Base-by-base conservation (phyloP, 768 basidiomycete species). In the Rhizopogon vinicolor region DNA sequence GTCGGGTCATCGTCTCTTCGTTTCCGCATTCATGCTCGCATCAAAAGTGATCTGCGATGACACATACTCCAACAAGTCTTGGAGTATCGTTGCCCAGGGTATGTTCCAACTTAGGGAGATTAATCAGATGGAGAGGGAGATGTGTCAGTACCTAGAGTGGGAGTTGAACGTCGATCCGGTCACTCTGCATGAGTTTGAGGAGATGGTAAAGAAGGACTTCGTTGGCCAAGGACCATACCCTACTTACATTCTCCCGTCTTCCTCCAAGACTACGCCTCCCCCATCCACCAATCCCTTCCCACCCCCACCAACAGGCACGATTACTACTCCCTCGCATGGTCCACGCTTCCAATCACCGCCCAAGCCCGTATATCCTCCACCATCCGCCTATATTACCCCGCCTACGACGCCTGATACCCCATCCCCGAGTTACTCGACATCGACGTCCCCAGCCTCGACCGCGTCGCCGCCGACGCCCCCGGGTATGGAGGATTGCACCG, bases 61-160 rank as follows among this genome's bases (percentile, higher is more conserved):
- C 63, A 94, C 91, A 0, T 95, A 94, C 68, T 91, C 89, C 14
- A 94, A 94, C 80, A 92, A 93, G 67, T 90, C 88, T 0, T 95
- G 93, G 93, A 82, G 84, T 5, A 88, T 94, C 44, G 93, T 95
- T 41, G 92, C 89, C 0, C 91, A 94, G 69, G 86, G 84, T 29
- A 87, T 93, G 83, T 95, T 94, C 63, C 79, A 77, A 3, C 67
- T 89, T 0, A 75, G 82, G 33, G 88, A 89, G 75, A 84, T 89
- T 64, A 89, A 89, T 69, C 87, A 89, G 74, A 88, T 88, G 86
- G 87, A 88, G 66, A 64, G 87, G 3, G 87, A 89, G 64, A 86
- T 89, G 80, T 87, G 86, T 60, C 79, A 82, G 16, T 98, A 98
- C 65, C 76, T 99, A 43, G 93, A 95, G 68, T 97, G 93, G 93